A percentile compares a stretch with the other conserved stretches of the same genome.
These are phyloP conservation scores for Ceratocystis huliohia DNA, from an alignment of 2,329 filamentous ascomycete species.

Conservation along the genomic window DNA sequence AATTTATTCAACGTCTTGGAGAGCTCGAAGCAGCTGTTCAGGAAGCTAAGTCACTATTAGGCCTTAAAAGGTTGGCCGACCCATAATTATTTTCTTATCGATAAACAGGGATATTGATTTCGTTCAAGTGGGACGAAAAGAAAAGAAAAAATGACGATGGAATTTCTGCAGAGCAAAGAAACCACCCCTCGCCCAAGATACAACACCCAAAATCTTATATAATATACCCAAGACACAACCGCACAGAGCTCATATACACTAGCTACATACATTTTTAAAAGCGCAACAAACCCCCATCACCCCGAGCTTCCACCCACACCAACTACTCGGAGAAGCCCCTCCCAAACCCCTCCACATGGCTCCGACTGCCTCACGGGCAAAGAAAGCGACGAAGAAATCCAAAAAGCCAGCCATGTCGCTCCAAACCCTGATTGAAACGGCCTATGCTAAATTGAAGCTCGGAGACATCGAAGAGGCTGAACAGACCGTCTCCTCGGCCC, in stretches of 20 bases:
- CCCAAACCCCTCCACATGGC: constrained; percentile 28
- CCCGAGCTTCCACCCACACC: background rate
- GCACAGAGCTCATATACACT: too few species aligned
- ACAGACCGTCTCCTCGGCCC: constrained; percentile 32
- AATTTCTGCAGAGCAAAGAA: constrained; percentile 11
- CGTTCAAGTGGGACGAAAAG: constrained; percentile 11
- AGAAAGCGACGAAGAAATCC: constrained; percentile 26
- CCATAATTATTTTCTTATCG: constrained; percentile 2
- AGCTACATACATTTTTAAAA: too few species aligned
- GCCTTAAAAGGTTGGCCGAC: background rate
- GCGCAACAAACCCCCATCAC: too few species aligned
- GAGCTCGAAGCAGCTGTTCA: too few species aligned
- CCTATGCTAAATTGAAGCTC: constrained; percentile 33
- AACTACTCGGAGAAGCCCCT: background rate
- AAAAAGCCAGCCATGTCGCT: constrained; percentile 27
- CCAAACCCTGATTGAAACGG: constrained; percentile 29
- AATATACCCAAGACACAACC: too few species aligned
- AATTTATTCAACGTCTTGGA: too few species aligned
- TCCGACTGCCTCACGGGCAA: constrained; percentile 25
- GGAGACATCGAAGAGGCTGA: constrained; percentile 33
- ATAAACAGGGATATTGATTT: constrained; percentile 18
- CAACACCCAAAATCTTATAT: too few species aligned
- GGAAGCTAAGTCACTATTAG: too few species aligned
- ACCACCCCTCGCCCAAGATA: background rate
- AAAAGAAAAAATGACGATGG: constrained; percentile 15